A percentile compares a stretch with the other conserved stretches of the same genome.
Conservation (phyloP, 1,284 basidiomycete species). For the Apiotrichum montevideense region DNA sequence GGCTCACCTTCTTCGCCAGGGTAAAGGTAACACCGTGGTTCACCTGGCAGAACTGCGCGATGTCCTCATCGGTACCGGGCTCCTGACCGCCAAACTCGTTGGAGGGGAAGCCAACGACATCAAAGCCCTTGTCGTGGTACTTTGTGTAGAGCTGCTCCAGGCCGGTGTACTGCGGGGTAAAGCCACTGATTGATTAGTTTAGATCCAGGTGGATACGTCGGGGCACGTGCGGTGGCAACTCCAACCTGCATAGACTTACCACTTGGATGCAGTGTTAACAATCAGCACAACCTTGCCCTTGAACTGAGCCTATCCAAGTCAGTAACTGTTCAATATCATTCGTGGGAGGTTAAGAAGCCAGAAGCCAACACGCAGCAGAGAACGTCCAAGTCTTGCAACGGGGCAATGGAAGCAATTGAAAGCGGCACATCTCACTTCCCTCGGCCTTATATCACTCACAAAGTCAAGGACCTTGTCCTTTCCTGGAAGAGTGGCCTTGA, state of each 20-base stretch:
- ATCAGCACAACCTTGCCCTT: conserved; percentile 53
- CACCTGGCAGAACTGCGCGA: conserved; percentile 54
- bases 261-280: conserved; percentile 53
- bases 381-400: background rate
- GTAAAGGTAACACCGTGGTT: conserved; percentile 82
- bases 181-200: conserved; percentile 29
- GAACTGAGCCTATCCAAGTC: conserved; percentile 25
- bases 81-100: conserved; percentile 55
- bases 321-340: too few relatives aligned
- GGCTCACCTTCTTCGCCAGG: conserved; percentile 62
- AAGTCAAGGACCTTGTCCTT: conserved; percentile 38
- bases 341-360: too few relatives aligned
- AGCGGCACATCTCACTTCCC: background rate
- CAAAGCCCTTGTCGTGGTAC: conserved; percentile 50
- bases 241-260: conserved; percentile 24
- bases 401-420: too few relatives aligned
- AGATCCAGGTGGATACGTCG: too few relatives aligned
- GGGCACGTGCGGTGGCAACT: too few relatives aligned
- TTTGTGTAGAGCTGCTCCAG: conserved; percentile 51
- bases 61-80: conserved; percentile 63
- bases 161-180: conserved; percentile 49
- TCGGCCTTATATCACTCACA: conserved; percentile 21
- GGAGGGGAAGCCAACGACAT: conserved; percentile 50
- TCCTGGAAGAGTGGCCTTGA: conserved; percentile 45
- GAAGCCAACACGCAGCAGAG: too few relatives aligned